Conservation (phyloP, 805 yeast genomes). For the Maudiozyma turicensis region DNA sequence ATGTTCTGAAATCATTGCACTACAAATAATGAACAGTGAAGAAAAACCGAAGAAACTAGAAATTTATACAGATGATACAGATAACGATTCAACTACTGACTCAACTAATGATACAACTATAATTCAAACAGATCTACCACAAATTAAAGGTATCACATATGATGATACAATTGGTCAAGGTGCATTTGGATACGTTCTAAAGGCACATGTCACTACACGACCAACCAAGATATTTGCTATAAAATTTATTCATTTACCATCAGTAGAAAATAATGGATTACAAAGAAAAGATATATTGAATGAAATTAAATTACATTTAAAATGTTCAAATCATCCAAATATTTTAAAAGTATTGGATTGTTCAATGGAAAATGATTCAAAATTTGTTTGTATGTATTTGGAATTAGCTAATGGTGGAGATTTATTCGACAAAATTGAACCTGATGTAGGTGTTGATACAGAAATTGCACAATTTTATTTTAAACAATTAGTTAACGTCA, state of each 20-base stretch:
- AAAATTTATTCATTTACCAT: conserved; percentile 42
- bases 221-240: conserved; percentile 42
- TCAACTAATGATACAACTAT: neutral
- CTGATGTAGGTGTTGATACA: conserved; percentile 58
- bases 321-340: conserved; percentile 50
- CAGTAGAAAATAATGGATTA: conserved; percentile 29
- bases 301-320: conserved; percentile 52
- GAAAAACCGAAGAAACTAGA: neutral
- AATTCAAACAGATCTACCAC: conserved; percentile 29
- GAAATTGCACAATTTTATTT: conserved; percentile 62
- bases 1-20: neutral
- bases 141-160: conserved; percentile 35
- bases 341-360: conserved; percentile 46
- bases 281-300: conserved; percentile 35
- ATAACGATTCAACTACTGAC: too few relatives aligned
- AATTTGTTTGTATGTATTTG: conserved; percentile 55
- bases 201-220: conserved; percentile 33
- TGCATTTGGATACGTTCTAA: conserved; percentile 53
- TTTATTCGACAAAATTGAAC: conserved; percentile 68
- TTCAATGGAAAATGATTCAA: conserved; percentile 37
- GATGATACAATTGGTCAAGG: conserved; percentile 59
- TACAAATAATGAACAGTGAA: neutral
- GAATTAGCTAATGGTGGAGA: conserved; percentile 71
- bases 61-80: neutral
- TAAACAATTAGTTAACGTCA: conserved; percentile 52